Conservation (phyloP, 495 filamentous ascomycete genomes). For the Ramalina intermedia region DNA sequence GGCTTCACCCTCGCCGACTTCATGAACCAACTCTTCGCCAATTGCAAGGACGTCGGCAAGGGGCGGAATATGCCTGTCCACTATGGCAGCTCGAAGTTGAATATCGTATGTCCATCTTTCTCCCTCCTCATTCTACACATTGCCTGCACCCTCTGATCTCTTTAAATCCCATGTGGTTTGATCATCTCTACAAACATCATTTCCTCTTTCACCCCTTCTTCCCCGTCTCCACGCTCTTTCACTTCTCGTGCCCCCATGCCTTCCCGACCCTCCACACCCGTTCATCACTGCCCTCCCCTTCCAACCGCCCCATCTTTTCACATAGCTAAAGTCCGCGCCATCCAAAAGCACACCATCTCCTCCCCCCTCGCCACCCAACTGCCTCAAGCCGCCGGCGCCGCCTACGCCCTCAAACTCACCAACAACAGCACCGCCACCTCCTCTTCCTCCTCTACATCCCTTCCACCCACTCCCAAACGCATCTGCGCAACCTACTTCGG, state of each 20-base stretch:
- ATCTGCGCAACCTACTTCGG: constrained; percentile 89
- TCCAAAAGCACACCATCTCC: constrained; percentile 64
- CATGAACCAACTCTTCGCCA: constrained; percentile 93
- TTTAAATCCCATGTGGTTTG: too few relatives aligned
- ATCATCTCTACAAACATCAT: constrained; percentile 5
- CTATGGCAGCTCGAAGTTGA: constrained; percentile 70
- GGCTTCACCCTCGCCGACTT: constrained; percentile 79
- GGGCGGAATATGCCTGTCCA: constrained; percentile 98
- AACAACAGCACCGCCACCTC: constrained; percentile 44
- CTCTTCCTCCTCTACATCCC: constrained; percentile 34
- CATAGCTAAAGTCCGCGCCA: constrained; percentile 17
- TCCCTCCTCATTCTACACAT: not conserved
- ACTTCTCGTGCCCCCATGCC: too few relatives aligned
- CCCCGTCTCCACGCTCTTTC: not conserved
- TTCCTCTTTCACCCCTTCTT: not conserved
- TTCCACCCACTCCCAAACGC: constrained; percentile 44
- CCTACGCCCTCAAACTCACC: constrained; percentile 79
- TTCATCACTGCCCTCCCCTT: not conserved
- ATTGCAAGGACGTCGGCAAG: constrained; percentile 60
- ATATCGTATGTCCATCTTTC: constrained; percentile 44
- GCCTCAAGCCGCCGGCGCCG: constrained; percentile 84
- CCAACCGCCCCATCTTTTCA: not conserved
- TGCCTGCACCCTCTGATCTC: constrained; percentile 2
- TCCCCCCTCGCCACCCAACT: constrained; percentile 91
- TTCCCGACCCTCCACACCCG: not conserved